Conservation (phyloP, 768 basidiomycete genomes). For the Aureoboletus auriporus region DNA sequence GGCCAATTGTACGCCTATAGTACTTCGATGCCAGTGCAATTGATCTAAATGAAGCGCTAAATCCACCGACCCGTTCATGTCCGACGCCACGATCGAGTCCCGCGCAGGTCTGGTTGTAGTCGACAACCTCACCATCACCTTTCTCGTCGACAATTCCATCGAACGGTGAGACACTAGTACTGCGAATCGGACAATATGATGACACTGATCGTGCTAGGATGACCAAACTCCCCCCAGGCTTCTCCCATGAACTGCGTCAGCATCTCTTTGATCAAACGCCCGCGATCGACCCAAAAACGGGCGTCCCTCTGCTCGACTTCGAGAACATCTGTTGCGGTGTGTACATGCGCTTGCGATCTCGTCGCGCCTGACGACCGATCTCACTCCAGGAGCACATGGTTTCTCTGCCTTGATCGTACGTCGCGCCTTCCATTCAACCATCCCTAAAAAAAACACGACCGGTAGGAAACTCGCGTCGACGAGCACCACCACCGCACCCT, state of each 20-base stretch:
- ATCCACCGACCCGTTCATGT: slow-evolving; percentile 2
- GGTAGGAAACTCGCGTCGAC: slow-evolving; percentile 53
- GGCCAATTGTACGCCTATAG: no score
- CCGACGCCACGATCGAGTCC: slow-evolving; percentile 3
- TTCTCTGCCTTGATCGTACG: slow-evolving; percentile 77
- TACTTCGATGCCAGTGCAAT: no score
- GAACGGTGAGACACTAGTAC: slow-evolving; percentile 55
- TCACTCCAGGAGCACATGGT: slow-evolving; percentile 66
- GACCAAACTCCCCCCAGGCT: slow-evolving; percentile 74
- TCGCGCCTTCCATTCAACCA: not conserved
- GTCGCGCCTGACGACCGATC: not conserved
- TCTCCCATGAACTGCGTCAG: slow-evolving; percentile 64
- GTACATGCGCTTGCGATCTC: not conserved
- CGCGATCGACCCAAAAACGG: slow-evolving; percentile 39
- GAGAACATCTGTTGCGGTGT: slow-evolving; percentile 69
- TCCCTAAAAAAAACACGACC: not conserved
- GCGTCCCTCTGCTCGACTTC: slow-evolving; percentile 66
- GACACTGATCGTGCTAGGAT: slow-evolving; percentile 46
- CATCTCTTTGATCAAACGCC: slow-evolving; percentile 54
- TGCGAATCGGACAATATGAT: no score
- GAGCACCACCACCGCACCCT: slow-evolving; percentile 52
- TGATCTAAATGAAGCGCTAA: no score
- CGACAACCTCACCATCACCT: slow-evolving; percentile 47
- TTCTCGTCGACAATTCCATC: slow-evolving; percentile 73
- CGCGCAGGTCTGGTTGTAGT: slow-evolving; percentile 26